phyloP scores from a whole-genome alignment of 495 filamentous ascomycete species.

The Tuber microsphaerosporum region DNA sequence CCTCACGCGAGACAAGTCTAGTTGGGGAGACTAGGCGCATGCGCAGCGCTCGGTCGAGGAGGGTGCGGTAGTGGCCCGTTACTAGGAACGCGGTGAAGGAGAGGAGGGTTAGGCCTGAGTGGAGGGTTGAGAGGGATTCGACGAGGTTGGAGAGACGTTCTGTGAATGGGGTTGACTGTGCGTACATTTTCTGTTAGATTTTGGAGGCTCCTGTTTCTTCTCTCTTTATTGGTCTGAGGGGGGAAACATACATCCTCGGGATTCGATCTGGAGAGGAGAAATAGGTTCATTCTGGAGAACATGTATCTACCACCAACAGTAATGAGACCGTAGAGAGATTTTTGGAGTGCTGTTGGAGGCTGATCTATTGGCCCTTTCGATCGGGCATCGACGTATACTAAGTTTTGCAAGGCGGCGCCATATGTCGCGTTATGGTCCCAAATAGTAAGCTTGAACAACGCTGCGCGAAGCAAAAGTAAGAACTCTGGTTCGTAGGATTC shows the following conservation, averaged over 20 bases:
- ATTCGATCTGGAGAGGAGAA: slow-evolving; percentile 34
- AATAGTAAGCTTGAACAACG: slow-evolving; percentile 88
- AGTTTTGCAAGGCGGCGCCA: slow-evolving; percentile 83
- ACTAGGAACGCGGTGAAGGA: slow-evolving; percentile 87
- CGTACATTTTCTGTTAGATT: slow-evolving; percentile 36
- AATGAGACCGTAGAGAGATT: slow-evolving; percentile 70
- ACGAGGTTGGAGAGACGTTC: slow-evolving; percentile 54
- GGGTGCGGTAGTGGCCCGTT: slow-evolving; percentile 82
- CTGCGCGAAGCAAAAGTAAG: slow-evolving; percentile 62
- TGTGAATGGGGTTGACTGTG: slow-evolving; percentile 36
- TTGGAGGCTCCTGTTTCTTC: background rate
- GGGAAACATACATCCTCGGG: slow-evolving; percentile 33
- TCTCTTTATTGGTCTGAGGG: background rate
- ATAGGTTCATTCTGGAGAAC: slow-evolving; percentile 35
- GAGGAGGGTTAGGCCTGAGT: slow-evolving; percentile 69
- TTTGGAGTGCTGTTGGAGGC: slow-evolving; percentile 68
- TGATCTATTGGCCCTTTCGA: slow-evolving; percentile 54
- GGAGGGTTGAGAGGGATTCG: slow-evolving; percentile 58
- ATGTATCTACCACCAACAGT: slow-evolving; percentile 79
- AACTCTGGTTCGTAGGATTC: slow-evolving; percentile 66
- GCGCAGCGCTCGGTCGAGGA: slow-evolving; percentile 77
- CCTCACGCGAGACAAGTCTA: slow-evolving; percentile 74
- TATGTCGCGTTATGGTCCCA: slow-evolving; percentile 97
- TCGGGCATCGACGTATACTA: slow-evolving; percentile 81
- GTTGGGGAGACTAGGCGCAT: slow-evolving; percentile 79